phyloP scores from a whole-genome alignment of 2,329 filamentous ascomycete genomes.

The Teratosphaeria viscida region DNA sequence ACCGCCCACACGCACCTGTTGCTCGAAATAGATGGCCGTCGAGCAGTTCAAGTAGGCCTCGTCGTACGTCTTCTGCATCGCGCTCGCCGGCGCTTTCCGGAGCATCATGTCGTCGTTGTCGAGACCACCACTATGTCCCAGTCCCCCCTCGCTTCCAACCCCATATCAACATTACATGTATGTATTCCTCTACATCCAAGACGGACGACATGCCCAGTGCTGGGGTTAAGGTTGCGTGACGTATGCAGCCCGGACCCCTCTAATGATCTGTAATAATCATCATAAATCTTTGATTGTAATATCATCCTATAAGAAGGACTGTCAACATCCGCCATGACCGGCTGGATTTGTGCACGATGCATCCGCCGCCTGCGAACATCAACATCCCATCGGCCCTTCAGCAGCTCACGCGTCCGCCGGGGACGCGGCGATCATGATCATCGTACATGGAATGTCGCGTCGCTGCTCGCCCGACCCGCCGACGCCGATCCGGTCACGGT shows the following conservation, averaged over 20 bases:
- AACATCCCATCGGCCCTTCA: conserved; percentile 1
- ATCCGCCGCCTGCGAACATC: background rate
- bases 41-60: conserved; percentile 92
- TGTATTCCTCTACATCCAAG: too few relatives aligned
- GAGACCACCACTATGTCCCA: too few relatives aligned
- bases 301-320: too few relatives aligned
- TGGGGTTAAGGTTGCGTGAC: background rate
- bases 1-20: conserved; percentile 52
- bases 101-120: conserved; percentile 12
- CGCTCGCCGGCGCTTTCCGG: conserved; percentile 46
- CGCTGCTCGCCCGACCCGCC: conserved; percentile 15
- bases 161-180: too few relatives aligned
- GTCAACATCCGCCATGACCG: background rate
- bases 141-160: too few relatives aligned
- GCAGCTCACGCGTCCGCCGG: conserved; percentile 6
- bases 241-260: background rate
- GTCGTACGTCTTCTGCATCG: conserved; percentile 94
- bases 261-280: too few relatives aligned
- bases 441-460: conserved; percentile 9
- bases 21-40: conserved; percentile 91
- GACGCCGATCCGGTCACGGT: conserved; percentile 33
- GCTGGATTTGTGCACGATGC: background rate
- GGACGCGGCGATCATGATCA: background rate
- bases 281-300: too few relatives aligned
- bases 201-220: background rate